Evolutionary conservation across 306 rosid genomes (phyloP), one percentile per base, ranked within the genome.

Genomic region (Macrotyloma uniflorum): DNA sequence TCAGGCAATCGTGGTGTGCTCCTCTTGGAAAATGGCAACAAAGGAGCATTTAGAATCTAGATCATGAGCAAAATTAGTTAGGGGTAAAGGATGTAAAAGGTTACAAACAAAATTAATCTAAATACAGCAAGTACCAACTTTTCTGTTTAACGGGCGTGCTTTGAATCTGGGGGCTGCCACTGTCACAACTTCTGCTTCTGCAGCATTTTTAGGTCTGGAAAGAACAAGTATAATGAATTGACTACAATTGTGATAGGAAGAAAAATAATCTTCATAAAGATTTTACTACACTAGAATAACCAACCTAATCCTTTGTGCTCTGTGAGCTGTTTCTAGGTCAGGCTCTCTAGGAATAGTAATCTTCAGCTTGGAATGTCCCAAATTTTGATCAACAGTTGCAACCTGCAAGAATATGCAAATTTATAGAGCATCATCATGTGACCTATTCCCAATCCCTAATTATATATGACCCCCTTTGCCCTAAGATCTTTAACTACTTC

Each of bases 101-200:
- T 33, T 26, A 24, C 75, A 33, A 38, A 15, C 35, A 71, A 78
- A 35, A 58, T 38, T 38, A 74, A 70, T 30, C 71, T 47, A 53
- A 53, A 69, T 20, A 42, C 80, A 75, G 70, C 53, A 24, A 63
- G 80, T 82, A 91, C 93, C 49, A 53, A 96, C 99, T 89, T 96
- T 96, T 93, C 88, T 87, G 85, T 96, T 96, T 72, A 96, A 76
- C 1, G 96, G 99, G 14, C 94, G 97, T 49, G 99, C 98, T 91
- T 87, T 93, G 82, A 96, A 91, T 81, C 87, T 87, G 62, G 80
- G 87, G 64, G 81, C 78, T 67, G 86, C 59, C 71, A 86, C 33
- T 36, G 82, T 69, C 70, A 43, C 84, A 57, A 43, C 55, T 66
- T 88, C 93, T 46, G 83, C 67, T 80, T 90, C 88, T 72, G 91